Conservation (phyloP, 1,139 yeast species). For the Debaryomyces sp. region DNA sequence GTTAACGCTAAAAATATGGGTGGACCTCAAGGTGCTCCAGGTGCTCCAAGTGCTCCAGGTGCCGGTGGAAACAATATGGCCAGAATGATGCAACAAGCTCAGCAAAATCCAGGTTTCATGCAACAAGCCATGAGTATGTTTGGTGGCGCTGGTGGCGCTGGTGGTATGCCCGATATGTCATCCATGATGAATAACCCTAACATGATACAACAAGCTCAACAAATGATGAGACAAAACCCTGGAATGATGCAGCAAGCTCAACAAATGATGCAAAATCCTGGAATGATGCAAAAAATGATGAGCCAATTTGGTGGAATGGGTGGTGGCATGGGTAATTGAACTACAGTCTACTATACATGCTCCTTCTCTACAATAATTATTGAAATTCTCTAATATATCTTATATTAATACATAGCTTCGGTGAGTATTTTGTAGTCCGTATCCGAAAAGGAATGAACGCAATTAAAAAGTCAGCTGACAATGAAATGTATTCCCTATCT, state of each 20-base stretch:
- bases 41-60: constrained; percentile 36
- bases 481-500: not conserved
- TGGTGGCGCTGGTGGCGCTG: constrained; percentile 46
- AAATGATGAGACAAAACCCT: constrained; percentile 71
- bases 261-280: constrained; percentile 57
- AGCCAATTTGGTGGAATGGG: constrained; percentile 56
- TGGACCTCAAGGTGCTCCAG: constrained; percentile 51
- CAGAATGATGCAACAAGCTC: constrained; percentile 54
- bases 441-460: not conserved
- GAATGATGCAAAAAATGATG: constrained; percentile 77
- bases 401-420: not conserved
- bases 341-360: not conserved
- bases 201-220: constrained; percentile 51
- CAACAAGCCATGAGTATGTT: constrained; percentile 58
- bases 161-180: constrained; percentile 57
- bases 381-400: not conserved
- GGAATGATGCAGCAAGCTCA: constrained; percentile 66
- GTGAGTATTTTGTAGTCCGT: not conserved
- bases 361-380: not conserved
- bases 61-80: constrained; percentile 39
- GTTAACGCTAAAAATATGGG: constrained; percentile 59
- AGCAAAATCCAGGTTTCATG: constrained; percentile 55
- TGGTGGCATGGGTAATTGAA: constrained; percentile 29
- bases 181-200: constrained; percentile 53
- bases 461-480: not conserved